Evolutionary conservation across 2,329 filamentous ascomycete species (phyloP).

Genomic region (Didymella lethalis): DNA sequence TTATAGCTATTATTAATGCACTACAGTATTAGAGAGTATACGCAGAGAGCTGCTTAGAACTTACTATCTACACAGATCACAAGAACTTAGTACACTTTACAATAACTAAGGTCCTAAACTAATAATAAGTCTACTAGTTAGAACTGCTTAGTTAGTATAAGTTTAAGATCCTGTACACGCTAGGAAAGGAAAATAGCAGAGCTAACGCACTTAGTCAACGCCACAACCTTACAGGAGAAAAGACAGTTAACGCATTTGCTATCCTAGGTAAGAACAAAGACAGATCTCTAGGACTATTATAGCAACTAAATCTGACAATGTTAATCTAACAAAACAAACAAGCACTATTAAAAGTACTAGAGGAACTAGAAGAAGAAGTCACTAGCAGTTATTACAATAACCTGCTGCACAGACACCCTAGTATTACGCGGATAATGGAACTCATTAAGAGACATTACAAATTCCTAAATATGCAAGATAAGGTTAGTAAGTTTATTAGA

Average conservation of each 20-base stretch:
- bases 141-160: not conserved
- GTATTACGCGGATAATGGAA: not conserved
- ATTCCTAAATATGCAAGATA: not conserved
- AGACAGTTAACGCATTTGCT: not conserved
- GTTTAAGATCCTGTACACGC: not conserved
- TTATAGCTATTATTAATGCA: not conserved
- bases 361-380: not conserved
- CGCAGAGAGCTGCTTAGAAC: not conserved
- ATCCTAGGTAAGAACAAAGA: not conserved
- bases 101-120: not conserved
- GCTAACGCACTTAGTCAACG: not conserved
- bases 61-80: slow-evolving; percentile 1
- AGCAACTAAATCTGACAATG: too few relatives aligned
- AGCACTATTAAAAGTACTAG: not conserved
- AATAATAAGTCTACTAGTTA: not conserved
- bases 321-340: too few relatives aligned
- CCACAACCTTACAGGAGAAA: not conserved
- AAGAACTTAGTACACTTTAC: not conserved
- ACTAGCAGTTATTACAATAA: not conserved
- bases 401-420: not conserved
- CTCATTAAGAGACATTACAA: slow-evolving; percentile 1
- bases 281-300: not conserved
- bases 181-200: not conserved
- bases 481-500: not conserved
- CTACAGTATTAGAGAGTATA: too few relatives aligned